Evolutionary conservation across 495 filamentous ascomycete species (phyloP), one percentile per base, ranked within the genome.

Genomic region (Parmelia sp.): DNA sequence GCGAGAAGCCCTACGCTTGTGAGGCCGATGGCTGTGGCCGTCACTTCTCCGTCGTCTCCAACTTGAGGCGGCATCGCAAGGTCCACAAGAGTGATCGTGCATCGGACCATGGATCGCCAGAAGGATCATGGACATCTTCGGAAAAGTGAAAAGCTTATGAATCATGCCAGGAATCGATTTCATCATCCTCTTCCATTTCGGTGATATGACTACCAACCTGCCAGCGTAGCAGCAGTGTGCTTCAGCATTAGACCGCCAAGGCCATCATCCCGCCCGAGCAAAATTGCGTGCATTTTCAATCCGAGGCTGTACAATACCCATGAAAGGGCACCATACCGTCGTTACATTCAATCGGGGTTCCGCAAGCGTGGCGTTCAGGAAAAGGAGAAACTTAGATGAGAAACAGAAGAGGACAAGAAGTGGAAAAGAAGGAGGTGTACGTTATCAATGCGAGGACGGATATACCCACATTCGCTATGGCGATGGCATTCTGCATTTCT

Each of bases 31-130:
- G 93, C 59, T 98, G 94, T 71, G 93, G 95, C 47, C 87, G 94
- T 68, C 90, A 96, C 72, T 98, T 98, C 78, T 97, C 94, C 15
- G 94, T 98, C 42, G 94, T 97, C 42, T 98, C 94, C 15, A 98
- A 98, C 74, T 78, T 98, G 51, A 88, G 94, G 58, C 83, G 94
- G 60, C 94, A 98, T 79, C 89, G 90, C 74, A 98, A 98, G 76
- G 93, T 97, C 55, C 94, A 98, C 81, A 92, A 91, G 75, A 89
- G 87, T 73, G 91, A 96, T 39, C 65, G 65, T n/a, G 57, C 42
- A 31, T 70, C 70, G 4, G 68, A 71, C 36, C 65, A 62, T 25
- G 65, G 51, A 29, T 71, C 70, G 19, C 70, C 68, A 21, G 70
- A 71, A 45, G 65, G 68, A 2, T 71, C 70, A 47, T 71, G 70